Base-by-base conservation (phyloP, 768 basidiomycete genomes). In the Pleurotus cornucopiae region DNA sequence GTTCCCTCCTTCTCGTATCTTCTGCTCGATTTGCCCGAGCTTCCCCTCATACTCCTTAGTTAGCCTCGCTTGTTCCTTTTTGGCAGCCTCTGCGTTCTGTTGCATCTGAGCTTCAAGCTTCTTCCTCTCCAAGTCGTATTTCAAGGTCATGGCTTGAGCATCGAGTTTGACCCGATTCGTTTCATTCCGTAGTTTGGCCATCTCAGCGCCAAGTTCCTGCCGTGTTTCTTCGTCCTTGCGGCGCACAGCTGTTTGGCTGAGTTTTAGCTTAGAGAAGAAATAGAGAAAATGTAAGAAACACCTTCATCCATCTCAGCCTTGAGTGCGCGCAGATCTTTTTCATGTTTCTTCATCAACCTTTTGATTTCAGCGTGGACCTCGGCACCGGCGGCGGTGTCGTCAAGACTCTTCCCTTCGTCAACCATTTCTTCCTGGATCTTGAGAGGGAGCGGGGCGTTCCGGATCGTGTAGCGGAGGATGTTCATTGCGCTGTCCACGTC, bases 351-450 rank as follows among this genome's bases (percentile, higher is more conserved):
- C 20, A 74, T 71, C 65, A 80, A 77, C 57, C 75, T 75, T 56
- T 73, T 71, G 2, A 82, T 62, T 30, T 82, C 82, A 14, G 73
- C 71, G 53, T 73, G 72, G 20, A 86, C 71, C 62, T 82, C 83
- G n/a, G 67, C 70, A 0, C 82, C 82, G 1, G 83, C 84, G 5
- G 71, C 67, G 2, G 85, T 85, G 47, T 84, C 70, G 1, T 73
- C 68, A 12, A 84, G 72, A 41, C 75, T 69, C 49, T 76, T 75
- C 30, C 70, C 71, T 60, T 78, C 68, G 54, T 77, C 76, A 3
- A 84, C 79, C 13, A 84, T 67, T 63, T 86, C 83, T 21, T 70
- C 66, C 59, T 85, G 84, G 48, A 86, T 83, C 25, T 71, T 73
- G 2, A 85, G 69, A 2, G 77, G 69, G 2, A 72, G 61, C 0